These are phyloP conservation scores for Pelargonium nanum DNA, from an alignment of 345 rosid genomes.

Conservation along the genomic window DNA sequence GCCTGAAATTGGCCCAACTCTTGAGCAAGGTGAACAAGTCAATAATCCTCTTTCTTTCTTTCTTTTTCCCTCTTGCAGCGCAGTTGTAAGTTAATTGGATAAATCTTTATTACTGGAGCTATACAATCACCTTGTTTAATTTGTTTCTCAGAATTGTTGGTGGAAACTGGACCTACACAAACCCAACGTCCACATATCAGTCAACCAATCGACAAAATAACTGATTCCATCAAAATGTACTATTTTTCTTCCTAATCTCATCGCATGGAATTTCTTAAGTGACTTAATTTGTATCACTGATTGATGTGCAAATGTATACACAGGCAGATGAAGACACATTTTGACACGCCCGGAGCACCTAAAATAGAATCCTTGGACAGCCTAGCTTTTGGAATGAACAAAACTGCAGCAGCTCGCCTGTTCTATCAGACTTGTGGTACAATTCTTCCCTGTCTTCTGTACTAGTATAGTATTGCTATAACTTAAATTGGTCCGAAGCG, in stretches of 20 bases:
- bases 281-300: background rate
- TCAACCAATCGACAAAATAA: conserved; percentile 48
- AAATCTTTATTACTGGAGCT: background rate
- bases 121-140: background rate
- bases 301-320: background rate
- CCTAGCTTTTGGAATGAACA: conserved; percentile 56
- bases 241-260: background rate
- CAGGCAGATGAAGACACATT: conserved; percentile 75
- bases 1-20: conserved; percentile 36
- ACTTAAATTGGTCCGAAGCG: background rate
- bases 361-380: conserved; percentile 52
- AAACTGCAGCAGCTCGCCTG: conserved; percentile 67
- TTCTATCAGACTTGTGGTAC: conserved; percentile 84
- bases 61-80: no score
- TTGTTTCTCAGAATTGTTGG: conserved; percentile 37
- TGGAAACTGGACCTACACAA: conserved; percentile 77
- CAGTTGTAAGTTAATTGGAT: no score
- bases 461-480: no score
- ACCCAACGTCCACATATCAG: conserved; percentile 31
- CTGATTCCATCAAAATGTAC: conserved; percentile 60
- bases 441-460: no score
- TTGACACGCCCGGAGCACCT: conserved; percentile 72
- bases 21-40: conserved; percentile 41
- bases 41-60: background rate
- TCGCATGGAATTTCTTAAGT: background rate